phyloP scores from a whole-genome alignment of 306 rosid species.

The Ormosia emarginata region DNA sequence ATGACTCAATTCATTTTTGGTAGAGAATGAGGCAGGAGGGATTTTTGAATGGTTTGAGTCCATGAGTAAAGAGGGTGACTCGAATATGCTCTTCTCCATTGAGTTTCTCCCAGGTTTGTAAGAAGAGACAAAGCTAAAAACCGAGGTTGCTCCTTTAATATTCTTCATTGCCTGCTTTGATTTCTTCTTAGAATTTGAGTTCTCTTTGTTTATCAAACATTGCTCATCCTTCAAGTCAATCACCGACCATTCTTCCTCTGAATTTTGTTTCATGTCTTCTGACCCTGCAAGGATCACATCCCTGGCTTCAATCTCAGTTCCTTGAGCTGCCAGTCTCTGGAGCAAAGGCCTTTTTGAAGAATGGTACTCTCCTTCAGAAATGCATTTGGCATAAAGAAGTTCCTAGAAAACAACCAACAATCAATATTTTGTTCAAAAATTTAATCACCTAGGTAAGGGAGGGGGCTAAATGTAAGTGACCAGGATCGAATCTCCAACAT shows the following conservation, averaged over 20 bases:
- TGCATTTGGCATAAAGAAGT: conserved; percentile 74
- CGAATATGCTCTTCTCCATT: conserved; percentile 68
- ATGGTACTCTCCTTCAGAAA: conserved; percentile 71
- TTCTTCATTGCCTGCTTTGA: conserved; percentile 49
- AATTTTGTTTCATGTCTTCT: conserved; percentile 32
- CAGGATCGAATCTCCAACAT: too few species aligned
- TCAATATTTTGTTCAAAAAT: neutral
- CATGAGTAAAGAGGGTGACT: conserved; percentile 26
- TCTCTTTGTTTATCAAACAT: conserved; percentile 42
- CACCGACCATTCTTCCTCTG: conserved; percentile 77
- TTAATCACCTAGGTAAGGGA: neutral
- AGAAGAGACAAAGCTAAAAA: conserved; percentile 48
- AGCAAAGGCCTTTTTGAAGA: conserved; percentile 74
- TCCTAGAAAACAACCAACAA: conserved; percentile 41
- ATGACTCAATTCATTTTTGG: conserved; percentile 10
- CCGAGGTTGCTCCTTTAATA: conserved; percentile 65
- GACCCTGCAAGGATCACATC: conserved; percentile 44
- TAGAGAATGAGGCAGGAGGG: neutral
- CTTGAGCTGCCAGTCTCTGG: conserved; percentile 65
- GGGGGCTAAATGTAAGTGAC: neutral
- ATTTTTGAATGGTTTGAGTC: conserved; percentile 6
- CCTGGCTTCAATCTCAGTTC: conserved; percentile 62
- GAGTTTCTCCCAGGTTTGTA: conserved; percentile 45
- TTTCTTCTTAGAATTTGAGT: conserved; percentile 50
- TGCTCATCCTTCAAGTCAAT: conserved; percentile 82